phyloP scores from a whole-genome alignment of 805 yeast species.

The Candida lessepsii region DNA sequence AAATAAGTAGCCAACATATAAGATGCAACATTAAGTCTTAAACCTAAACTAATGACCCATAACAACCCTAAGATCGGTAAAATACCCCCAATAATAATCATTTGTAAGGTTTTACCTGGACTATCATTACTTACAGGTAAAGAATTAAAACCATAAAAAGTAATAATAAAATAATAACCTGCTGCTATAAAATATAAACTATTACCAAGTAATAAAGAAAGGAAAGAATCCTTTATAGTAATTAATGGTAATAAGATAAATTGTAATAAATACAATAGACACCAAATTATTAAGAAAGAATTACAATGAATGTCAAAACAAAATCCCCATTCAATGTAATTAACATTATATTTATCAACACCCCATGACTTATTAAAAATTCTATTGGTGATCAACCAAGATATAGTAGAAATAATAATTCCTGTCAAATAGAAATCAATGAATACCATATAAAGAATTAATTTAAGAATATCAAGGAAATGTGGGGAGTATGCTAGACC shows the following conservation, averaged over 20 bases:
- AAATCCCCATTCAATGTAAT: constrained; percentile 82
- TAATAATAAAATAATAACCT: constrained; percentile 71
- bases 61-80: constrained; percentile 56
- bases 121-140: constrained; percentile 25
- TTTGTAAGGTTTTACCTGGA: constrained; percentile 47
- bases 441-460: constrained; percentile 79
- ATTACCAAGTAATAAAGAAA: constrained; percentile 75
- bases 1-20: constrained; percentile 54
- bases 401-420: constrained; percentile 61
- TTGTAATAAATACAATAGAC: constrained; percentile 69
- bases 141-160: constrained; percentile 79
- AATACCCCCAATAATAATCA: constrained; percentile 68
- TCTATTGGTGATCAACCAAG: constrained; percentile 71
- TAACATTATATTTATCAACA: constrained; percentile 26
- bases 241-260: constrained; percentile 72
- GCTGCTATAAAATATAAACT: constrained; percentile 71
- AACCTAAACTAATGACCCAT: constrained; percentile 57
- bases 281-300: constrained; percentile 80
- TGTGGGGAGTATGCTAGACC: constrained; percentile 77
- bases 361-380: constrained; percentile 47
- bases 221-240: constrained; percentile 55
- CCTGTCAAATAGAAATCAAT: constrained; percentile 80
- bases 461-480: constrained; percentile 56
- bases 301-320: constrained; percentile 95
- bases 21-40: constrained; percentile 73